Evolutionary conservation across 441 rosid genomes (phyloP), one percentile per base, ranked within the genome.

Genomic region (Breynia disticha): DNA sequence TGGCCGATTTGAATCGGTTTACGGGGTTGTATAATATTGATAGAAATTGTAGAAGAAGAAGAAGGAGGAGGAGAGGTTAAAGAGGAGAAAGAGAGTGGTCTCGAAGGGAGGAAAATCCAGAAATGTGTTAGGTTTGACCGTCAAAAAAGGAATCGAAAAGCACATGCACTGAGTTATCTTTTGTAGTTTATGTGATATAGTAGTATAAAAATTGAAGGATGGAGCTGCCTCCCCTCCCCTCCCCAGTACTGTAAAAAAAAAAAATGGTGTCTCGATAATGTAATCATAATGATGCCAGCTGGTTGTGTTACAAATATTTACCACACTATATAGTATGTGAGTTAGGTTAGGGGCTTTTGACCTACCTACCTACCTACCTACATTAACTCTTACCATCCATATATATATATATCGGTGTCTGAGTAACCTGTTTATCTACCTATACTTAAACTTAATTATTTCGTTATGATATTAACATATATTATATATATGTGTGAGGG

Each of bases 111-210:
- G 67, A 67, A 72, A 69, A 62, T 41, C 7, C 48, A 51, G 15
- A 48, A 54, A 59, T 42, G 67, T 54, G n/a, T 37, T 41, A 65
- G 60, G 71, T 76, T 76, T 76, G 81, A 76, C 78, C 72, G 78
- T 73, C 76, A 68, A 76, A 37, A 66, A 69, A 66, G 70, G 74
- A 73, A 71, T 73, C 76, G 68, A 77, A 56, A 28, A 24, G 4
- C 32, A 24, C 32, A 24, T 24, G 32, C 32, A 24, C 32, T 24
- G 32, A 3, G 3, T 47, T 56, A 42, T 28, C 54, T 50, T 43
- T 24, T 47, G 24, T 55, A 47, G 11, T 53, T 17, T 52, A 65
- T 58, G 60, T 41, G 11, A 37, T 37, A 37, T 5, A 37, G 6
- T 5, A 37, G 11, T n/a, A n/a, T n/a, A 37, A 37, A 41, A 41